Evolutionary conservation across 106 monocot genomes (phyloP), one percentile per base, ranked within the genome.

Genomic region (Amphibolis antarctica): DNA sequence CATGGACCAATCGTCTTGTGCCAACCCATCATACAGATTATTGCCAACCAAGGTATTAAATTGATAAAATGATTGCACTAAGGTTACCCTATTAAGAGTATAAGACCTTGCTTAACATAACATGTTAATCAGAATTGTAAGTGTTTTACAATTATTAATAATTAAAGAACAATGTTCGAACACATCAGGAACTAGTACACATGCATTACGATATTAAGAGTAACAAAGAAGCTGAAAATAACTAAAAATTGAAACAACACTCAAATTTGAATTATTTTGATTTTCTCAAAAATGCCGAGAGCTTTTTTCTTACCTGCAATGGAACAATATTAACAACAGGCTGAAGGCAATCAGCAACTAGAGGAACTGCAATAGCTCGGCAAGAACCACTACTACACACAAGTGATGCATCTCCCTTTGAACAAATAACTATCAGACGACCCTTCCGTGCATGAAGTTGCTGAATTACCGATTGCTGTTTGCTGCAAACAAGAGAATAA

Each of bases 401-500:
- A 56, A 76, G 70, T 65, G 80, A 71, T 18, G 80, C 80, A 71
- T 90, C 96, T 55, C 96, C 90, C 53, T 80, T 52, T 12, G 86
- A 86, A 50, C 89, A 89, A 78, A 96, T 84, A 9, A 96, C 86
- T 66, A 96, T 90, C 26, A 96, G 45, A 47, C 96, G 81, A 13
- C 90, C 96, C 63, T 96, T 96, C 1, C 96, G 83, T 30, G 96
- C 89, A 82, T 78, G 73, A 69, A 96, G 89, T 66, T 96, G 96
- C 66, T 96, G 96, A 78, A 96, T 96, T 14, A 84, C 90, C 9
- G 90, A 90, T 49, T 96, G 89, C 51, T 96, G 96, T 66, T 96
- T 86, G 46, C 96, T 96, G 83, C 56, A 46, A 21, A 55, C 18
- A 66, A 53, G 28, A 48, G 0, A 27, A 44, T 30, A 46, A 26